Conservation (phyloP, 2,329 filamentous ascomycete genomes). For the Sarocladium brachiariae region DNA sequence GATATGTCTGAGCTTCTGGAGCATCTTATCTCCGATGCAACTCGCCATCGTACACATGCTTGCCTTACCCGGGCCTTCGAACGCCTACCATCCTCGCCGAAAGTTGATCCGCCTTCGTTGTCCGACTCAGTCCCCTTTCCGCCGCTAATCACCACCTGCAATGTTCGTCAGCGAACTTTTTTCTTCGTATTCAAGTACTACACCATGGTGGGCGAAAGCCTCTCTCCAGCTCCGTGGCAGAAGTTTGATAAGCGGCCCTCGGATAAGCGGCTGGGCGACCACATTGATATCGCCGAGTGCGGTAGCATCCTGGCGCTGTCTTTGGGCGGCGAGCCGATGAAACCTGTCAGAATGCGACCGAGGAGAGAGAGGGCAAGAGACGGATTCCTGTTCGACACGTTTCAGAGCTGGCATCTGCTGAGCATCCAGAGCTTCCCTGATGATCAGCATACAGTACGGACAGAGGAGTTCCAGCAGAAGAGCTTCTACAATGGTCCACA, state of each 20-base stretch:
- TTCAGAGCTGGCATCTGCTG: slow-evolving; percentile 54
- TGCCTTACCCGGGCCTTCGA: slow-evolving; percentile 45
- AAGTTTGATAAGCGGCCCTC: slow-evolving; percentile 40
- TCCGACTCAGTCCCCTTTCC: slow-evolving; percentile 26
- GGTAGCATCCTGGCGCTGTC: slow-evolving; percentile 53
- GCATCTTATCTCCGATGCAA: slow-evolving; percentile 43
- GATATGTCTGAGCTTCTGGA: slow-evolving; percentile 56
- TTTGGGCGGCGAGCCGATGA: slow-evolving; percentile 43
- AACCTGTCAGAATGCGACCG: slow-evolving; percentile 38
- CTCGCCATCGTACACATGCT: slow-evolving; percentile 35
- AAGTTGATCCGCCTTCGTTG: slow-evolving; percentile 12
- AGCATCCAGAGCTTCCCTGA: slow-evolving; percentile 54
- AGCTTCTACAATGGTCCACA: slow-evolving; percentile 54
- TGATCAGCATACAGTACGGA: slow-evolving; percentile 47
- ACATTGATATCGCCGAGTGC: slow-evolving; percentile 54
- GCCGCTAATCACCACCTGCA: slow-evolving; percentile 2
- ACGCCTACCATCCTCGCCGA: slow-evolving; percentile 10
- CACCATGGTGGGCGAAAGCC: slow-evolving; percentile 49
- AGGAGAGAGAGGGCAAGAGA: slow-evolving; percentile 40
- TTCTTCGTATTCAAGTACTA: slow-evolving; percentile 61
- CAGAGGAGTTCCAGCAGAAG: slow-evolving; percentile 44
- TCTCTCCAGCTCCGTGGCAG: slow-evolving; percentile 55
- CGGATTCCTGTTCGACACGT: slow-evolving; percentile 50
- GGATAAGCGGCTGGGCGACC: slow-evolving; percentile 32
- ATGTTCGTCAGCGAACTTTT: slow-evolving; percentile 47